Evolutionary conservation across 1,284 basidiomycete genomes (phyloP).

Genomic region (Cerrena zonata): DNA sequence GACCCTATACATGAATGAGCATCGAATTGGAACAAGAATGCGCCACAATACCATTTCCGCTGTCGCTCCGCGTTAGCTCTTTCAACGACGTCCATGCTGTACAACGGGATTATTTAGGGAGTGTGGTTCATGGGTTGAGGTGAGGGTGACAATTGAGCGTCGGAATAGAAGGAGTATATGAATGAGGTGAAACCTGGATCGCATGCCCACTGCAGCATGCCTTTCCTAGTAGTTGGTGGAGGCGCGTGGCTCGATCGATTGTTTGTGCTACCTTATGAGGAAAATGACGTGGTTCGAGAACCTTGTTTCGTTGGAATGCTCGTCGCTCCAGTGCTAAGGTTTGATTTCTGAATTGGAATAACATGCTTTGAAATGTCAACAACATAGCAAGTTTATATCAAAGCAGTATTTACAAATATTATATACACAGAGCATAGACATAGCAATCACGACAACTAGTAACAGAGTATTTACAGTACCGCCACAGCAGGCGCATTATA

Average conservation of each 20-base stretch:
- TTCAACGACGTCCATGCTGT: constrained; percentile 71
- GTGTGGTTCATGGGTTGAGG: not conserved
- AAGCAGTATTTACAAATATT: too few species aligned
- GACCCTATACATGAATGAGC: constrained; percentile 41
- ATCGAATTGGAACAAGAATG: not conserved
- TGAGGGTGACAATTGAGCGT: not conserved
- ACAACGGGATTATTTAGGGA: not conserved
- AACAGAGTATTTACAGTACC: too few species aligned
- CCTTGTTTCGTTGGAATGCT: too few species aligned
- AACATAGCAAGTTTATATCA: too few species aligned
- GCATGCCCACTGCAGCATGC: too few species aligned
- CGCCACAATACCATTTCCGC: constrained; percentile 53
- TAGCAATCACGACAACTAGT: too few species aligned
- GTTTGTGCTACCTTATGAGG: not conserved
- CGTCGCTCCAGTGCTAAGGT: too few species aligned
- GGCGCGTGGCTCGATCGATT: not conserved
- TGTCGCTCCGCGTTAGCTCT: constrained; percentile 66
- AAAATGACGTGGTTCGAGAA: not conserved
- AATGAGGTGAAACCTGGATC: not conserved
- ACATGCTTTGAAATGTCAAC: too few species aligned
- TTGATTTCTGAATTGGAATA: too few species aligned
- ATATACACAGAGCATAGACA: too few species aligned
- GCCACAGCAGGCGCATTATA: too few species aligned
- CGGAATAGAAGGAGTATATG: not conserved
- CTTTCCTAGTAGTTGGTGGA: not conserved